Evolutionary conservation across 2,329 filamentous ascomycete species (phyloP).

Genomic region (Epicoccum nigrum): DNA sequence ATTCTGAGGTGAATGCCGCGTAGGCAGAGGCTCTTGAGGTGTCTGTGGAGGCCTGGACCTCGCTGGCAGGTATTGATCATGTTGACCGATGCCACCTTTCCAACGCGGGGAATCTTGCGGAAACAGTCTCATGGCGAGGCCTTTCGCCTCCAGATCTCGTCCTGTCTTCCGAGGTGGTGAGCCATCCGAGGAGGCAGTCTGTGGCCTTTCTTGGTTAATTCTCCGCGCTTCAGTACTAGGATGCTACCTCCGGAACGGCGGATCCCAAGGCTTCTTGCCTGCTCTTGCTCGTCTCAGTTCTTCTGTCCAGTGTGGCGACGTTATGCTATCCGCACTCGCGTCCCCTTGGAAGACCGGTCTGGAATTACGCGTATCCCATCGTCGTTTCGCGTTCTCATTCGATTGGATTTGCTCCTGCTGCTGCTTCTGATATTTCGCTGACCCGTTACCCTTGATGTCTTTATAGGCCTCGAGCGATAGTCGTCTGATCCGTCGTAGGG

Average conservation of each 20-base stretch:
- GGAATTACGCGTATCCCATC: not conserved
- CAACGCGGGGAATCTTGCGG: not conserved
- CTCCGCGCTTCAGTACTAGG: not conserved
- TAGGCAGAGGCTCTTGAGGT: not conserved
- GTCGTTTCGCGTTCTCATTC: not conserved
- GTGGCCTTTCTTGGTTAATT: not conserved
- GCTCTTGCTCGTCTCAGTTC: not conserved
- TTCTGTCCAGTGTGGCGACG: not conserved
- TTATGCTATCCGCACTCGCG: slow-evolving; percentile 18
- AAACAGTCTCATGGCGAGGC: slow-evolving; percentile 9
- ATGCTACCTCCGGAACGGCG: slow-evolving; percentile 28
- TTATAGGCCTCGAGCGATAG: not conserved
- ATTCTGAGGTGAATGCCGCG: not conserved
- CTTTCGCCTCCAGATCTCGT: slow-evolving; percentile 4
- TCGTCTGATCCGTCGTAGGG: slow-evolving; percentile 16
- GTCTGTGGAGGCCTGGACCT: not conserved
- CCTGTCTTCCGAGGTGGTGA: slow-evolving; percentile 6
- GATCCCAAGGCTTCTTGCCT: slow-evolving; percentile 35
- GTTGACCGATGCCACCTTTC: not conserved
- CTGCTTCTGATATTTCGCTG: not conserved
- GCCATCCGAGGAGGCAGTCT: slow-evolving; percentile 9
- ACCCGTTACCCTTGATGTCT: not conserved
- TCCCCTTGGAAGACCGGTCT: slow-evolving; percentile 3
- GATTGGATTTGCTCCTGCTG: slow-evolving; percentile 1
- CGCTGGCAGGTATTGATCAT: not conserved